phyloP scores from a whole-genome alignment of 495 filamentous ascomycete genomes.

The Jackrogersella minutella region DNA sequence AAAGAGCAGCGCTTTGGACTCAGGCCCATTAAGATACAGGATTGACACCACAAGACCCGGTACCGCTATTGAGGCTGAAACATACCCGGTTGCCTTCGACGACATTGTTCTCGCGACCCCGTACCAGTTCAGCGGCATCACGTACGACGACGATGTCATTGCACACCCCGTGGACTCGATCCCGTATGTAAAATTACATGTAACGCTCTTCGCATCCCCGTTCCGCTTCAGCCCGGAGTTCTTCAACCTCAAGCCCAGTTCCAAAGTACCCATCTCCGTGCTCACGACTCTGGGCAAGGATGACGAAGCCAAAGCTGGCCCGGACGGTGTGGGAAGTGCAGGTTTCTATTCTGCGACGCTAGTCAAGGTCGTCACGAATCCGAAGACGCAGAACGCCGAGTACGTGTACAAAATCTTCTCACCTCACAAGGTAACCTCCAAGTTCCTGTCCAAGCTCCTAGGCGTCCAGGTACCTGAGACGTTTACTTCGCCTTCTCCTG shows the following conservation, averaged over 20 bases:
- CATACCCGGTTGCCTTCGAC: slow-evolving; percentile 67
- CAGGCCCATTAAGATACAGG: slow-evolving; percentile 53
- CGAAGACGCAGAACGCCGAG: slow-evolving; percentile 63
- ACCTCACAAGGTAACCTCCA: slow-evolving; percentile 67
- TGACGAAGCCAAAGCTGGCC: slow-evolving; percentile 56
- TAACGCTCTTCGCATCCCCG: slow-evolving; percentile 86
- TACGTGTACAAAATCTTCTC: slow-evolving; percentile 98
- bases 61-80: slow-evolving; percentile 23
- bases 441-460: slow-evolving; percentile 66
- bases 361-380: slow-evolving; percentile 68
- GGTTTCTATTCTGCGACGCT: slow-evolving; percentile 90
- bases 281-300: slow-evolving; percentile 80
- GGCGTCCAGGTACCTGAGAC: slow-evolving; percentile 54
- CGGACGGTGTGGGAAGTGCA: slow-evolving; percentile 68
- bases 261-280: slow-evolving; percentile 71
- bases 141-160: slow-evolving; percentile 50
- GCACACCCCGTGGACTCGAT: slow-evolving; percentile 69
- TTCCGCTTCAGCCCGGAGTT: slow-evolving; percentile 69
- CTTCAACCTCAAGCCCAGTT: slow-evolving; percentile 68
- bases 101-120: slow-evolving; percentile 81
- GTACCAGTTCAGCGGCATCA: slow-evolving; percentile 77
- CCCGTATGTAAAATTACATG: slow-evolving; percentile 83
- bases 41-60: slow-evolving; percentile 53
- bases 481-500: slow-evolving; percentile 32
- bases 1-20: slow-evolving; percentile 16